A percentile compares a stretch with the other conserved stretches of the same genome.
phyloP scores from a whole-genome alignment of 1,284 basidiomycete genomes.

The Puccinia hordei region DNA sequence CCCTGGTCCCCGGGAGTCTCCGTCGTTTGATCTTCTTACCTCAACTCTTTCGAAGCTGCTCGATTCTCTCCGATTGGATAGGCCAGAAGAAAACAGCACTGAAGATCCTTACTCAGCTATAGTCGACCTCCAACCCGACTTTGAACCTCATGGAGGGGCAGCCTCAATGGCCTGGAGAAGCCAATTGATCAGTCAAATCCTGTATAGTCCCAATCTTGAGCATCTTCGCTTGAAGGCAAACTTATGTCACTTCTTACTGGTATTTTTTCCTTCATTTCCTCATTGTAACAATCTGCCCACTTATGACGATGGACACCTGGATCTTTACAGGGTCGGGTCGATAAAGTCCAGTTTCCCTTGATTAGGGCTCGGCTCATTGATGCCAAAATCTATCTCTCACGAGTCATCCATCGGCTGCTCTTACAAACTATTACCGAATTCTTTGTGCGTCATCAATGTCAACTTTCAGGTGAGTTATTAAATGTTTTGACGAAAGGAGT shows the following conservation, averaged over 20 bases:
- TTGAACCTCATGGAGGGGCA: too few species aligned
- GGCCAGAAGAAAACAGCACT: not conserved
- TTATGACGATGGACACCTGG: not conserved
- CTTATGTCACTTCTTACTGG: slow-evolving; percentile 20
- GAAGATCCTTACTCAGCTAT: not conserved
- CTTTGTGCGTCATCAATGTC: not conserved
- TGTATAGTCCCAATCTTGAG: not conserved
- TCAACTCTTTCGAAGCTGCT: slow-evolving; percentile 8
- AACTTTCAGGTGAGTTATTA: slow-evolving; percentile 16
- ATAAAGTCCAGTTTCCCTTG: not conserved
- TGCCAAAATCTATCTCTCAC: not conserved
- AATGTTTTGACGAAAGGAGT: not conserved
- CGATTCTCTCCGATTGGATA: not conserved
- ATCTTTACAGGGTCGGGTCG: not conserved
- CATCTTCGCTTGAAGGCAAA: slow-evolving; percentile 18
- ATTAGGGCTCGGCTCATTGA: slow-evolving; percentile 7
- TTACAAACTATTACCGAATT: slow-evolving; percentile 7
- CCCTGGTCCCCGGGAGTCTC: not conserved
- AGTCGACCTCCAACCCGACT: not conserved
- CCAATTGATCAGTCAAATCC: not conserved
- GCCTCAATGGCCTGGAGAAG: not conserved
- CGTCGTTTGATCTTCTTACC: not conserved
- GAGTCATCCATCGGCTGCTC: slow-evolving; percentile 8
- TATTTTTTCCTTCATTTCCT: not conserved
- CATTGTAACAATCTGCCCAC: too few species aligned